phyloP scores from a whole-genome alignment of 2,329 filamentous ascomycete species.

The Lachnellula cervina region DNA sequence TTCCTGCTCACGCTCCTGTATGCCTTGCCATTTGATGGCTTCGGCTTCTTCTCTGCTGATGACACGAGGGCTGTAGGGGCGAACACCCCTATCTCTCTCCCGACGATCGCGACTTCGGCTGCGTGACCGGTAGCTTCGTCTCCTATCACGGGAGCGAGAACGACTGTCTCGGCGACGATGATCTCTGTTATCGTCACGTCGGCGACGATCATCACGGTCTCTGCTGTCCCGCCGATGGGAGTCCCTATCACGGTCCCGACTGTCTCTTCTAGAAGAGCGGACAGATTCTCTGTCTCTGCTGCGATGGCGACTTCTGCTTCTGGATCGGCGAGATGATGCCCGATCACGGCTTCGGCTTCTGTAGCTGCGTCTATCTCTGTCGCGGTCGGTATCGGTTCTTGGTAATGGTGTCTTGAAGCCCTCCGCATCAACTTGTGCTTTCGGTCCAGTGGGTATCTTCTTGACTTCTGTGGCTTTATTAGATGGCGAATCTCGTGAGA shows the following conservation, averaged over 20 bases:
- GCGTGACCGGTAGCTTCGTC: not conserved
- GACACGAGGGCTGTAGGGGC: constrained; percentile 5
- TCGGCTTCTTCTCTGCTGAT: constrained; percentile 15
- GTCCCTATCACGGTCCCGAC: constrained; percentile 20
- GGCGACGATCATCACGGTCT: constrained; percentile 24
- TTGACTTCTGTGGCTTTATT: constrained; percentile 25
- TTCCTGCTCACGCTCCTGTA: constrained; percentile 57
- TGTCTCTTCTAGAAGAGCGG: constrained; percentile 20
- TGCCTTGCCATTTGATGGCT: constrained; percentile 53
- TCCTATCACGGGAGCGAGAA: constrained; percentile 15
- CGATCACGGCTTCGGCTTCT: constrained; percentile 27
- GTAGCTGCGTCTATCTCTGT: constrained; percentile 14
- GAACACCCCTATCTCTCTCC: constrained; percentile 10
- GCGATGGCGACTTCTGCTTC: constrained; percentile 21
- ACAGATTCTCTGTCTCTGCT: constrained; percentile 23
- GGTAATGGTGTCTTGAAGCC: constrained; percentile 16
- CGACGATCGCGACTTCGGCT: constrained; percentile 13
- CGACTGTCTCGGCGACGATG: constrained; percentile 18
- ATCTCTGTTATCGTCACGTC: constrained; percentile 22
- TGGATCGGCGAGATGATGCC: constrained; percentile 20
- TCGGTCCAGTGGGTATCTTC: constrained; percentile 14
- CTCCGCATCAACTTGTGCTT: constrained; percentile 12
- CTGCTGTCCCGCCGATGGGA: constrained; percentile 13
- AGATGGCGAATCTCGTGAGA: constrained; percentile 24
- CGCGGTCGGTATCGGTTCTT: constrained; percentile 16